Evolutionary conservation across 139 green algal species (phyloP).

Genomic region (Pleodorina starrii): DNA sequence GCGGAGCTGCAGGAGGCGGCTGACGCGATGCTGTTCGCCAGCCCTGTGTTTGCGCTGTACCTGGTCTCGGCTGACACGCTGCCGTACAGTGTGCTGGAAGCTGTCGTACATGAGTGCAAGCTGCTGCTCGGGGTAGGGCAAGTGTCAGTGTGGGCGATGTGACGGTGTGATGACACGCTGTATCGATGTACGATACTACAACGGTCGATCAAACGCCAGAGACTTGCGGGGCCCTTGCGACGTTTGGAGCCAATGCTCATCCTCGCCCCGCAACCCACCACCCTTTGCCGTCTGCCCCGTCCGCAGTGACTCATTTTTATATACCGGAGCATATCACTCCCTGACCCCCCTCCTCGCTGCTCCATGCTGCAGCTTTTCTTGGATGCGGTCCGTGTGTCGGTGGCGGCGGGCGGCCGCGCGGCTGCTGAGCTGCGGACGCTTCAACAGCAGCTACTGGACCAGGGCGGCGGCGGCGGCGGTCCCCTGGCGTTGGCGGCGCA

Average conservation of each 20-base stretch:
- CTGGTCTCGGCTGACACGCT: not conserved
- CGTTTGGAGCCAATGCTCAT: too few species aligned
- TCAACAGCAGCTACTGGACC: not conserved
- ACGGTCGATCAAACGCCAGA: too few species aligned
- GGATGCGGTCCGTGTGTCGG: not conserved
- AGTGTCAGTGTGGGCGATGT: too few species aligned
- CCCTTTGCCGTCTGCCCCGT: too few species aligned
- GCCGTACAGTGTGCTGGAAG: not conserved
- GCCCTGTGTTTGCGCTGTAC: conserved; percentile 2
- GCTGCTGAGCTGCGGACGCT: not conserved
- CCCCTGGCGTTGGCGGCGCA: too few species aligned
- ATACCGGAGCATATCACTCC: too few species aligned
- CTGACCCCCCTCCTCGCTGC: too few species aligned
- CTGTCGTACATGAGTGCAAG: not conserved
- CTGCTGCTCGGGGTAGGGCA: conserved; percentile 15
- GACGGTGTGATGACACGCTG: too few species aligned
- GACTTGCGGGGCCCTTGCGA: too few species aligned
- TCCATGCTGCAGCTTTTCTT: not conserved
- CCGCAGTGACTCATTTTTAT: too few species aligned
- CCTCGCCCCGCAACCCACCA: too few species aligned
- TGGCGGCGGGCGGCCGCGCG: not conserved
- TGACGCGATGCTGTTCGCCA: not conserved
- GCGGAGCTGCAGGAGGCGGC: not conserved
- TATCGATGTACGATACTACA: too few species aligned
- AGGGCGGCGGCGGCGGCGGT: not conserved